phyloP scores from a whole-genome alignment of 2,329 filamentous ascomycete species.

The Pseudocercospora eumusae region DNA sequence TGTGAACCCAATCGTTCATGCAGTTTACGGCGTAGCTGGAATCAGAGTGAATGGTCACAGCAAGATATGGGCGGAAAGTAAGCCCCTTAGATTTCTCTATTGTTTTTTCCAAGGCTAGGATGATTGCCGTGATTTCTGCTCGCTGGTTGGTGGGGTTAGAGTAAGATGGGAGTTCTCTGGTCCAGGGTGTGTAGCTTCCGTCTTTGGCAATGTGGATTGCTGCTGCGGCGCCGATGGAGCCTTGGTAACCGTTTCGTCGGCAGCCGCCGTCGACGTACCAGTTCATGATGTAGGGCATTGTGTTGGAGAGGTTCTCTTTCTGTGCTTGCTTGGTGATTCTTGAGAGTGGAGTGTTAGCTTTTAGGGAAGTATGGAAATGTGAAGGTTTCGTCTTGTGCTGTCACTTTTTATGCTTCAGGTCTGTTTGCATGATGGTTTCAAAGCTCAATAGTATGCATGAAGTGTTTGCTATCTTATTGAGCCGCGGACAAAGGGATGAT shows the following conservation, averaged over 20 bases:
- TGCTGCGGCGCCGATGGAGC: conserved; percentile 20
- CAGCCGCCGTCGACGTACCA: conserved; percentile 24
- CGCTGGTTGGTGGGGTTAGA: conserved; percentile 18
- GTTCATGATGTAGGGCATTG: conserved; percentile 18
- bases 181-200: neutral
- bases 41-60: conserved; percentile 17
- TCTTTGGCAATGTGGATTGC: neutral
- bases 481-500: too few species aligned
- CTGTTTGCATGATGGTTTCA: too few species aligned
- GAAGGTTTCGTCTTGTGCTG: too few species aligned
- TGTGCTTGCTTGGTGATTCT: too few species aligned
- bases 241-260: conserved; percentile 15
- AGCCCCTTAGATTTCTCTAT: conserved; percentile 6
- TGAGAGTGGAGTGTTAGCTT: too few species aligned
- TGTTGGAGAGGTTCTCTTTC: too few species aligned
- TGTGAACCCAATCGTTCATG: conserved; percentile 21
- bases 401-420: neutral
- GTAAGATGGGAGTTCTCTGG: neutral
- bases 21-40: conserved; percentile 18
- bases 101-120: conserved; percentile 10
- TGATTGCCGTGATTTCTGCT: conserved; percentile 22
- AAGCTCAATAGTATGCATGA: too few species aligned
- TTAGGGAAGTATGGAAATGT: too few species aligned
- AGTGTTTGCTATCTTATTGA: too few species aligned
- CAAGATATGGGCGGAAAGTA: neutral